Evolutionary conservation across 257 asterid species (phyloP), one percentile per base, ranked within the genome.

Genomic region (Fraxinus excelsior): DNA sequence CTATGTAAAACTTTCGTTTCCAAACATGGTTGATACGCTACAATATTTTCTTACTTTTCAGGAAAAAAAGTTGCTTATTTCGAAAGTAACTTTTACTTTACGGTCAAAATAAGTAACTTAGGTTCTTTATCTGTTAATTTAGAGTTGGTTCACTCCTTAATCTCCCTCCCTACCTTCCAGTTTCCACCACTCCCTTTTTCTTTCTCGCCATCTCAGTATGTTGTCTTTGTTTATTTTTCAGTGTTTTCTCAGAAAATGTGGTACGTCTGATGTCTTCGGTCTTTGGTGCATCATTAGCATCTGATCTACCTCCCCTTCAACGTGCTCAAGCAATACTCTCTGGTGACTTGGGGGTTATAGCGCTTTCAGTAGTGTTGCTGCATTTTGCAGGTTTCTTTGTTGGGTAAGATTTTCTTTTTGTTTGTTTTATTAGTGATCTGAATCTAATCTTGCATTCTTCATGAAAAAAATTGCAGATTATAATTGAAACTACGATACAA

Each of bases 361-460:
- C 91, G 65, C 89, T 92, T 84, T 85, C 96, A 12, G 97, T 94
- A 65, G 31, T 94, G 5, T 71, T 91, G 88, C 87, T 94, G 71
- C 98, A 94, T 83, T 84, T 85, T 69, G 91, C 96, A 29, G 98
- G 97, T 58, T 94, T 94, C 82, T 86, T 92, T 67, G 91, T 94
- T 44, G 98, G 98, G 97, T 94, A 94, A 78, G 89, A 72, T 66
- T 77, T 73, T 49, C 72, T 9, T 14, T 72, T 28, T 70, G 56
- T 65, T 79, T 75, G 19, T 23, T 23, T 35, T 51, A 73, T 49
- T 51, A 21, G 21, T 76, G 29, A 26, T 75, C 66, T 19, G 40
- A 31, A 38, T 29, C 60, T 69, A 6, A 64, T 62, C 34, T 62
- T 23, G 7, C 68, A 26, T 62, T 62, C 68, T 62, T 26, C n/a